A percentile compares a stretch with the other conserved stretches of the same genome.
phyloP scores from a whole-genome alignment of 2,329 filamentous ascomycete genomes.

The Xylaria sp. region DNA sequence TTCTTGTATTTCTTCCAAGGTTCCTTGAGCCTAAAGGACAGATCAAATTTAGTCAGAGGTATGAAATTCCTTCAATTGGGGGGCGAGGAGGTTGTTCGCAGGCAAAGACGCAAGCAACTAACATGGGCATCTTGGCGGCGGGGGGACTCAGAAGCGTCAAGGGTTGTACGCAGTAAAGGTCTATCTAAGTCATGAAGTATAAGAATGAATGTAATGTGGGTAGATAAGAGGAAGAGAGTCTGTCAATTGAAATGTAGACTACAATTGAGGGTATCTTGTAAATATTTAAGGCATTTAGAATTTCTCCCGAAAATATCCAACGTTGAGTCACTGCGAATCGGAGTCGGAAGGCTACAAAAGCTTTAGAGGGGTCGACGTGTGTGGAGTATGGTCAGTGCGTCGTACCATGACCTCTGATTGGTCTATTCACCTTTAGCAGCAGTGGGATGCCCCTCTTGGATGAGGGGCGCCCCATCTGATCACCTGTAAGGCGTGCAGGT shows the following conservation, averaged over 20 bases:
- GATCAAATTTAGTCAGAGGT: not conserved
- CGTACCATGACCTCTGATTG: not conserved
- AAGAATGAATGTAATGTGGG: not conserved
- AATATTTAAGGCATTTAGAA: not conserved
- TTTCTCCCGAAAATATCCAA: not conserved
- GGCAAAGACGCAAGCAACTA: not conserved
- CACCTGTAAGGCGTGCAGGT: not conserved
- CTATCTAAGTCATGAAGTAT: not conserved
- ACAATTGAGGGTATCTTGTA: not conserved
- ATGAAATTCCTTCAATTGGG: not conserved
- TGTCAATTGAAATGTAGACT: not conserved
- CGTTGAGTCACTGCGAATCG: not conserved
- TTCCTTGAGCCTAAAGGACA: conserved; percentile 17
- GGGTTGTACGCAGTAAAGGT: not conserved
- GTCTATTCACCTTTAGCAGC: not conserved
- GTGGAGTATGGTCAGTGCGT: not conserved
- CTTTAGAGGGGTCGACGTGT: not conserved
- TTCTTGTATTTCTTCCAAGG: conserved; percentile 30
- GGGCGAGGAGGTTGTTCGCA: not conserved
- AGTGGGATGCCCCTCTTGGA: not conserved
- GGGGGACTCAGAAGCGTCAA: not conserved
- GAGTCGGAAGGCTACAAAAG: not conserved
- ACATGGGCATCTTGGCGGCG: conserved; percentile 23
- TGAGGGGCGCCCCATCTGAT: not conserved
- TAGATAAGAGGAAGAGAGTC: not conserved